Percentiles rank a stretch among this genome's conserved stretches.
Evolutionary conservation across 345 rosid genomes (phyloP).

Genomic region (Gossypium rotundifolium): DNA sequence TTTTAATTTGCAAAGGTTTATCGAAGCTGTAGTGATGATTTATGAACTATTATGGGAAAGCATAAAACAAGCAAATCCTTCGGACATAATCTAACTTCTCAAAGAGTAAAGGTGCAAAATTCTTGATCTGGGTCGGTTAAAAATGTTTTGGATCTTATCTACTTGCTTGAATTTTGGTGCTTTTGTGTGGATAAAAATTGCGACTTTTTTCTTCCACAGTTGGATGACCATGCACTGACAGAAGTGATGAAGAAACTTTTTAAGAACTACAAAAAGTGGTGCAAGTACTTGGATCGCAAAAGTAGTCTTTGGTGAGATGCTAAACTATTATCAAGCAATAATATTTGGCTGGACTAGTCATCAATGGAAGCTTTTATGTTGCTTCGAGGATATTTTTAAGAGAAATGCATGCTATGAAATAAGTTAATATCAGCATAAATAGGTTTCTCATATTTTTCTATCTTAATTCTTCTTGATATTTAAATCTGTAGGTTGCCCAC

Average conservation of each 20-base stretch:
- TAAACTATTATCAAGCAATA: background rate
- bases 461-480: constrained; percentile 13
- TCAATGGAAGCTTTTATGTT: too few species aligned
- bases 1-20: background rate
- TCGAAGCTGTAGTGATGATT: background rate
- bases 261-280: constrained; percentile 97
- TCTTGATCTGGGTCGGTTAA: background rate
- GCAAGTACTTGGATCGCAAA: constrained; percentile 93
- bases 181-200: background rate
- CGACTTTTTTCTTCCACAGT: constrained; percentile 31
- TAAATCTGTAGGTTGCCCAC: constrained; percentile 77
- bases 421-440: background rate
- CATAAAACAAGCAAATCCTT: background rate
- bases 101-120: background rate
- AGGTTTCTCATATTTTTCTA: background rate
- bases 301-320: constrained; percentile 92
- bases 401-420: background rate
- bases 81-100: background rate
- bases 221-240: constrained; percentile 91
- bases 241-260: constrained; percentile 99
- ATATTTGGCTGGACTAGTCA: too few species aligned
- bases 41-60: background rate
- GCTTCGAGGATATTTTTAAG: too few species aligned
- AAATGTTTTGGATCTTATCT: background rate
- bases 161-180: background rate